A percentile compares a stretch with the other conserved stretches of the same genome.
Conservation (phyloP, 208 protist species). For the Crithidia thermophila region DNA sequence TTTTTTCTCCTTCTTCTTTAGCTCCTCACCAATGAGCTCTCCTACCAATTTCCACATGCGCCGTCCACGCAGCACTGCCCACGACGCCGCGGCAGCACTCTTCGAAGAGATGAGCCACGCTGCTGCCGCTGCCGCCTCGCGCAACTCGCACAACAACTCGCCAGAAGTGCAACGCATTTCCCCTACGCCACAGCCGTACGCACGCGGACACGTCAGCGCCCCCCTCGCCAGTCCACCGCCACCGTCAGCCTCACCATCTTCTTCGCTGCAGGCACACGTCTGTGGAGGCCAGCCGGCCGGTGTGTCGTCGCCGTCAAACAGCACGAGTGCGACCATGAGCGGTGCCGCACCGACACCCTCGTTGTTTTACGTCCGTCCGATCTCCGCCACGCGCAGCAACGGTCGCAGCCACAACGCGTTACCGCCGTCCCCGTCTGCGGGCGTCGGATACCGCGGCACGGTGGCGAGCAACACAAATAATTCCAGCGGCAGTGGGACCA, state of each 20-base stretch:
- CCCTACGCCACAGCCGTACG: background rate
- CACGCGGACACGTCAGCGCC: background rate
- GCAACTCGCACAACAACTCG: background rate
- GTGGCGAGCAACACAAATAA: no score
- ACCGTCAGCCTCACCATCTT: background rate
- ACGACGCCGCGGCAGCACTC: conserved; percentile 5
- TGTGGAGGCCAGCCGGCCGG: no score
- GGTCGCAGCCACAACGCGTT: no score
- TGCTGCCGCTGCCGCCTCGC: no score
- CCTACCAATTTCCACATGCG: no score
- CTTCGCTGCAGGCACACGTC: no score
- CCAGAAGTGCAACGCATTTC: background rate
- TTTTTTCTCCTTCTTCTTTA: no score
- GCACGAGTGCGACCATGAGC: background rate
- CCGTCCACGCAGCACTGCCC: background rate
- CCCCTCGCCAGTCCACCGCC: no score
- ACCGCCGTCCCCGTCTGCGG: no score
- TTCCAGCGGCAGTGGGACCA: background rate
- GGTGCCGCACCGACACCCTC: background rate
- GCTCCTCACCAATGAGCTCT: no score
- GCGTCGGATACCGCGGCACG: background rate
- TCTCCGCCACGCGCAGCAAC: no score
- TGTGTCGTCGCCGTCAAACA: conserved; percentile 1
- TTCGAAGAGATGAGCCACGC: conserved; percentile 12
- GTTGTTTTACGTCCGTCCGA: background rate